Percentiles rank a stretch among this genome's conserved stretches.
Evolutionary conservation across 2,329 filamentous ascomycete genomes (phyloP).

Genomic region (Tolypocladium inflatum): DNA sequence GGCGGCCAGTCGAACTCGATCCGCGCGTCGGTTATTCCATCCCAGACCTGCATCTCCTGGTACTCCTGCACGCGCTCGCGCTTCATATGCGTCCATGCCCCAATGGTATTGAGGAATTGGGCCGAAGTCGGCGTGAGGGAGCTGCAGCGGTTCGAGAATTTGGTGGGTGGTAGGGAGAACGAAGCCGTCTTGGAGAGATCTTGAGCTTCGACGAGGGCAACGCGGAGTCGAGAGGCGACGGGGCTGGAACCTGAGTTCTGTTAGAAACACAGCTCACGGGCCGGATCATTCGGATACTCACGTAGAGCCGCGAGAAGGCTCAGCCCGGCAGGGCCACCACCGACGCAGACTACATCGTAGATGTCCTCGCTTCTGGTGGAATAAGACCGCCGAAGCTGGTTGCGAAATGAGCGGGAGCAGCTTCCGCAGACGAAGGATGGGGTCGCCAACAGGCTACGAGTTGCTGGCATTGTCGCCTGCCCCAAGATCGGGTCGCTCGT

Average conservation of each 20-base stretch:
- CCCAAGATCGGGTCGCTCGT: neutral
- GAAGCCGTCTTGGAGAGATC: constrained; percentile 61
- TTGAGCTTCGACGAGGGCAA: constrained; percentile 87
- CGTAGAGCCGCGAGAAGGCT: constrained; percentile 71
- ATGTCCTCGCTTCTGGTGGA: constrained; percentile 52
- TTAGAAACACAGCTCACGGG: neutral
- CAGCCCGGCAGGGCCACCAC: constrained; percentile 80
- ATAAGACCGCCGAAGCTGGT: constrained; percentile 29
- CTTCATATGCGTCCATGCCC: constrained; percentile 74
- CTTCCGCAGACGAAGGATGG: constrained; percentile 34
- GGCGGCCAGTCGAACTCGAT: constrained; percentile 78
- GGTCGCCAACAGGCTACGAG: constrained; percentile 13
- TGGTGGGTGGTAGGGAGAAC: constrained; percentile 55
- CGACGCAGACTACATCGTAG: constrained; percentile 89
- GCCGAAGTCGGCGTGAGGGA: constrained; percentile 85
- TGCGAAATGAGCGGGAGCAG: constrained; percentile 31
- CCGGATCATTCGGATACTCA: constrained; percentile 23
- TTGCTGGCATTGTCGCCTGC: constrained; percentile 14
- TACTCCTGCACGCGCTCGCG: constrained; percentile 72
- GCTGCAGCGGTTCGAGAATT: constrained; percentile 90
- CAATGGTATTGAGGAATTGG: constrained; percentile 72
- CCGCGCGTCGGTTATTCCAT: constrained; percentile 76
- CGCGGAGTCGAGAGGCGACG: constrained; percentile 63
- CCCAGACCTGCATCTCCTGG: constrained; percentile 97
- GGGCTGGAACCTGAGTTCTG: constrained; percentile 58